A percentile compares a stretch with the other conserved stretches of the same genome.
Evolutionary conservation across 352 stramenopile genomes (phyloP).

Genomic region (Globisporangium irregulare): DNA sequence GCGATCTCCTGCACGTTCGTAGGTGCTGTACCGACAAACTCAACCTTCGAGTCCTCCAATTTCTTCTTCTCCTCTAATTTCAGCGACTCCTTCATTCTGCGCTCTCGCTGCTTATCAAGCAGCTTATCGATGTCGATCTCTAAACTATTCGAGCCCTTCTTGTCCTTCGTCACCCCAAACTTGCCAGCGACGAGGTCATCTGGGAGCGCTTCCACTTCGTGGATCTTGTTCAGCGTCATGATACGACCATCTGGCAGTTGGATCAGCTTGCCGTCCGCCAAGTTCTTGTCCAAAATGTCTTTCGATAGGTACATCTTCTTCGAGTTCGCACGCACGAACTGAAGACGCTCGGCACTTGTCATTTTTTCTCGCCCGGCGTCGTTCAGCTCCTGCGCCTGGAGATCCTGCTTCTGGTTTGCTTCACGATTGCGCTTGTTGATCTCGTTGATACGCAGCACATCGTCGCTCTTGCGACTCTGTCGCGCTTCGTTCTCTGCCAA

Average conservation of each 20-base stretch:
- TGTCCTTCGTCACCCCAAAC: constrained; percentile 26
- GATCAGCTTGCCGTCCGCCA: constrained; percentile 73
- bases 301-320: constrained; percentile 85
- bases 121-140: constrained; percentile 80
- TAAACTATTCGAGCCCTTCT: constrained; percentile 27
- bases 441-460: constrained; percentile 81
- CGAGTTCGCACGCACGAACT: constrained; percentile 81
- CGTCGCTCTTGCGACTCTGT: constrained; percentile 73
- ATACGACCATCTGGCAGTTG: constrained; percentile 69
- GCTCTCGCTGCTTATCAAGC: constrained; percentile 66
- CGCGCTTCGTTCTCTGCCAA: constrained; percentile 65
- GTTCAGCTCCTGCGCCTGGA: constrained; percentile 73
- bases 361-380: constrained; percentile 74
- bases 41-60: constrained; percentile 44
- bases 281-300: constrained; percentile 82
- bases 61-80: constrained; percentile 25
- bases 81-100: constrained; percentile 42
- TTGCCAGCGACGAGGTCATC: constrained; percentile 67
- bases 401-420: constrained; percentile 77
- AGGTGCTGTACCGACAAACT: constrained; percentile 57
- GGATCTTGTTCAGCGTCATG: constrained; percentile 84
- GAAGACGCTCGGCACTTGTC: constrained; percentile 76
- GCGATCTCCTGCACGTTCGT: constrained; percentile 68
- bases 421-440: constrained; percentile 84
- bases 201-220: constrained; percentile 76